Base-by-base conservation (phyloP, 2,329 filamentous ascomycete genomes). In the Colletotrichum musae region DNA sequence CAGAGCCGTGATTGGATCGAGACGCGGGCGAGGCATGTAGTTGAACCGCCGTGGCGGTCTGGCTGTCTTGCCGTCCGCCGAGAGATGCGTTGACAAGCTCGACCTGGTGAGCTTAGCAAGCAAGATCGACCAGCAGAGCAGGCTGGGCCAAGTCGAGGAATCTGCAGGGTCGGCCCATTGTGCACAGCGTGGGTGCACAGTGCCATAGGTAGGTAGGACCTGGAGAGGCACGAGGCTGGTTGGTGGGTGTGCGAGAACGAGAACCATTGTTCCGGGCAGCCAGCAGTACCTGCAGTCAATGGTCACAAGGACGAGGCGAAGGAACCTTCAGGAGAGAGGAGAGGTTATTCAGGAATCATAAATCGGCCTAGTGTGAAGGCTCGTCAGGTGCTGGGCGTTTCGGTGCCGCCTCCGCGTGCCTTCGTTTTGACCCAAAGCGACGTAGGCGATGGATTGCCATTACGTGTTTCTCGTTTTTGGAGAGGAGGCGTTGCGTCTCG, bases 131-230 rank as follows among this genome's bases (percentile, higher is more conserved):
- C 36, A 28, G 36, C 21, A 59, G 41, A 26, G 58, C 28, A 51
- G 48, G 41, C 18, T 24, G 56, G 56, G 56, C 36, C 50, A 54
- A 60, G 50, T 26, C 56, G 56, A 61, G 56, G 62, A 69, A 66
- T 69, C 66, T 69, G 66, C 66, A 57, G 24, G 59, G 58, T 66
- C 61, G 66, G 58, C 48, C 66, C 63, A 66, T 58, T 56, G 62
- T 47, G 50, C 36, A 50, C 24, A 36, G 32, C 32, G 32, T 36
- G 32, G 32, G 32, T 12, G 32, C 10, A 36, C 32, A 36, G 32
- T 36, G 32, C 32, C 32, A 36, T 36, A 36, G 32, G 10, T 32
- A 32, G 28, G 13, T 43, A 15, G 41, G 36, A 13, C 5, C 15
- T 43, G 15, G 41, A 43, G 41, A 43, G 41, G 16, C 13, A 43